Percentiles rank a stretch among this genome's conserved stretches.
Conservation (phyloP, 352 stramenopile genomes). For the Thraustotheca clavata region DNA sequence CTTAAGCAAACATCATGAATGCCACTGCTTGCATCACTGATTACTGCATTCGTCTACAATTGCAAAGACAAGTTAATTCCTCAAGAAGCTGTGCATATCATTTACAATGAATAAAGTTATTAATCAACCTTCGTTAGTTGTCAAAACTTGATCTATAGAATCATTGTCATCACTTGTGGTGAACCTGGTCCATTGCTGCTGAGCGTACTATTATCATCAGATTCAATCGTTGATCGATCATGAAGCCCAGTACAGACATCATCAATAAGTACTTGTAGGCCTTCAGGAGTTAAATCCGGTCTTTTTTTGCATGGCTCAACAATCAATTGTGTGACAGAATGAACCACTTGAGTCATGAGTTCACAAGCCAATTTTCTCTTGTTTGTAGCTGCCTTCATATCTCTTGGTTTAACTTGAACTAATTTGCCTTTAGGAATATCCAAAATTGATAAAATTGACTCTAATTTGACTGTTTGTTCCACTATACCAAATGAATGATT, state of each 20-base stretch:
- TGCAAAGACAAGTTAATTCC: no score
- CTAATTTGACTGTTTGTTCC: neutral
- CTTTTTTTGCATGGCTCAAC: neutral
- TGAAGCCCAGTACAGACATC: neutral
- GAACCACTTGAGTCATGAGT: neutral
- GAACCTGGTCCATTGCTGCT: neutral
- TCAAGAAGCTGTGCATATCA: no score
- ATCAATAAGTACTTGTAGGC: neutral
- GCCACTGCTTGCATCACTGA: no score
- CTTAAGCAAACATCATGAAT: no score
- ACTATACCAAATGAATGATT: neutral
- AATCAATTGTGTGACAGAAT: neutral
- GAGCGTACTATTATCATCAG: neutral
- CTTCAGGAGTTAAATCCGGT: neutral
- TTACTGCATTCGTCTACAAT: no score
- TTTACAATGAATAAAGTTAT: neutral
- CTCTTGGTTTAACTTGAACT: neutral
- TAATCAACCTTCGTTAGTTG: neutral
- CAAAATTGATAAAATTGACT: neutral
- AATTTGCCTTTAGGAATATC: conserved; percentile 2
- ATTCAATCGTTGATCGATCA: neutral
- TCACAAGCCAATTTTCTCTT: neutral
- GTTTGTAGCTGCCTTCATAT: neutral
- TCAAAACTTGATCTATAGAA: no score
- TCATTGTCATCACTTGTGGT: conserved; percentile 2